phyloP scores from a whole-genome alignment of 164 flowering plant genomes.

The Umbellularia californica region DNA sequence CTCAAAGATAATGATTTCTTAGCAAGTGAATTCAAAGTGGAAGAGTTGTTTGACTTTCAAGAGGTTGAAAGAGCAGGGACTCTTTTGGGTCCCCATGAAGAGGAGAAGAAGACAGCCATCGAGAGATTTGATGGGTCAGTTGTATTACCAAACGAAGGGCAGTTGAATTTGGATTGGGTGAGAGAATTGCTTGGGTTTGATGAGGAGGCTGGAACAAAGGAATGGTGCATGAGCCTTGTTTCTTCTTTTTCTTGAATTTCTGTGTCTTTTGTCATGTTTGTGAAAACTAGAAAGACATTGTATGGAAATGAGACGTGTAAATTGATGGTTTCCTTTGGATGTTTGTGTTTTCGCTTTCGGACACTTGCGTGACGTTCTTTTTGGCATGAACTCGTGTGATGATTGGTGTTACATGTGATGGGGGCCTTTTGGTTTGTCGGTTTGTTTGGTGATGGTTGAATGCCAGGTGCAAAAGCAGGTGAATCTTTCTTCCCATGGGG shows the following conservation, averaged over 20 bases:
- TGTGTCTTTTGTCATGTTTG: not conserved
- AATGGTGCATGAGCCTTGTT: not conserved
- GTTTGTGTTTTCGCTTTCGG: no score
- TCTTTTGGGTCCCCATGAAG: not conserved
- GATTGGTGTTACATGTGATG: no score
- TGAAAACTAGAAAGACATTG: not conserved
- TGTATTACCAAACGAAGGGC: not conserved
- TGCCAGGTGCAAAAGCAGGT: no score
- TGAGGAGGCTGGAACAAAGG: not conserved
- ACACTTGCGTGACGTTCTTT: no score
- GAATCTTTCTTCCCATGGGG: no score
- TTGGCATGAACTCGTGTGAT: no score
- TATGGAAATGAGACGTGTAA: not conserved
- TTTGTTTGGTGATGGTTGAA: no score
- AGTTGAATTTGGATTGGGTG: not conserved
- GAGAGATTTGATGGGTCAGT: not conserved
- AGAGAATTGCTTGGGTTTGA: not conserved
- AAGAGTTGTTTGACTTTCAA: not conserved
- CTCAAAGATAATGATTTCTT: not conserved
- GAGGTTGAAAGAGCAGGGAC: not conserved
- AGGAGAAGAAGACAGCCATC: not conserved
- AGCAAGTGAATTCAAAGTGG: not conserved
- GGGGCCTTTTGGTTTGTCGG: no score
- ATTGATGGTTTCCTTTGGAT: no score
- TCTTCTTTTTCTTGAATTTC: not conserved